A percentile compares a stretch with the other conserved stretches of the same genome.
phyloP scores from a whole-genome alignment of 1,284 basidiomycete species.

The Cryptococcus floricola region DNA sequence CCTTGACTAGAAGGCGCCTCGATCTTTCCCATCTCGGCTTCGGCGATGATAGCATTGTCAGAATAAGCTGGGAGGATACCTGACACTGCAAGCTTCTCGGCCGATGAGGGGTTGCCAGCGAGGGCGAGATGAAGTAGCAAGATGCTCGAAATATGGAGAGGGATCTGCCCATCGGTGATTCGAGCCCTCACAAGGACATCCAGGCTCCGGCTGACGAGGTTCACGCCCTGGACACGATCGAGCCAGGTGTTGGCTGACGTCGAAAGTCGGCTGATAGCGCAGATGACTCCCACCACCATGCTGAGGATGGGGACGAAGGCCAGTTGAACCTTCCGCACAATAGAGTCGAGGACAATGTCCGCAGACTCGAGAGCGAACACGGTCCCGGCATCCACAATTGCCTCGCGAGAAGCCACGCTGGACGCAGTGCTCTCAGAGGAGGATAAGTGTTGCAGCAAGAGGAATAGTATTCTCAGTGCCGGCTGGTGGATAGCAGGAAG shows the following conservation, averaged over 20 bases:
- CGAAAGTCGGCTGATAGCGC: constrained; percentile 29
- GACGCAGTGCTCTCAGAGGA: neutral
- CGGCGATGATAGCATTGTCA: constrained; percentile 71
- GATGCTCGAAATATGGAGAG: constrained; percentile 67
- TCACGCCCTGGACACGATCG: constrained; percentile 71
- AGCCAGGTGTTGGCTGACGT: constrained; percentile 58
- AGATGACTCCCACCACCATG: constrained; percentile 35
- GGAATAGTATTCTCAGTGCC: constrained; percentile 74
- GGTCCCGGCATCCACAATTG: constrained; percentile 30
- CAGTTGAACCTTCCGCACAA: constrained; percentile 18
- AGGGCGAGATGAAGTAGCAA: constrained; percentile 81
- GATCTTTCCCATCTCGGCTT: constrained; percentile 69
- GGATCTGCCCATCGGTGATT: constrained; percentile 26
- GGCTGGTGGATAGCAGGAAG: constrained; percentile 72
- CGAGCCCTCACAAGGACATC: constrained; percentile 64
- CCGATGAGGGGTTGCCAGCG: constrained; percentile 68
- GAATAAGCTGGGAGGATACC: constrained; percentile 77
- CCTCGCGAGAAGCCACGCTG: constrained; percentile 16
- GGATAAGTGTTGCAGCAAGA: constrained; percentile 57
- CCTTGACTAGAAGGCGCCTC: constrained; percentile 63
- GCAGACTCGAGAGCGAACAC: constrained; percentile 38
- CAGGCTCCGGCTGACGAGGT: constrained; percentile 70
- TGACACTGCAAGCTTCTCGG: constrained; percentile 79
- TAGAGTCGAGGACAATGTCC: constrained; percentile 34
- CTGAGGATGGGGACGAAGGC: constrained; percentile 26